Evolutionary conservation across 805 yeast genomes (phyloP).

Genomic region (Cyberlindnera maritima): DNA sequence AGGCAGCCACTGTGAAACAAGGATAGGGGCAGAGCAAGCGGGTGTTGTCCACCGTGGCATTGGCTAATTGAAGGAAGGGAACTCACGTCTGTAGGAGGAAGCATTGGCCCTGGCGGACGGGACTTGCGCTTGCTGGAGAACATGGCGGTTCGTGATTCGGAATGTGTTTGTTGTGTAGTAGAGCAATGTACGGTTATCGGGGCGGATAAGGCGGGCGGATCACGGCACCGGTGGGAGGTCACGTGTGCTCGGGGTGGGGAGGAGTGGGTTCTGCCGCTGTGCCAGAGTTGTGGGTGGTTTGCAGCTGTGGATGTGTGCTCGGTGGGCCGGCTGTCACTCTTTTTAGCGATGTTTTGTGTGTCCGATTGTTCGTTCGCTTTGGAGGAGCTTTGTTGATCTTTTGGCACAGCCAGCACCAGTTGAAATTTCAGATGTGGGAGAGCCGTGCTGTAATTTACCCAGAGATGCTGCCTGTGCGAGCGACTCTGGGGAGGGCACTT

Average conservation of each 20-base stretch:
- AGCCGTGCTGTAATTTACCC: background rate
- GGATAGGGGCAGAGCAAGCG: background rate
- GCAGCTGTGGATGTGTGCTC: too few species aligned
- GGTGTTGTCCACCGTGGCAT: background rate
- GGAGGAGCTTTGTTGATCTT: background rate
- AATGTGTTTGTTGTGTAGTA: background rate
- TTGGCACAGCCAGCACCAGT: background rate
- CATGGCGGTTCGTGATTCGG: constrained; percentile 3
- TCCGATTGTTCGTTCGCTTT: background rate
- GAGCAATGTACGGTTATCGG: background rate
- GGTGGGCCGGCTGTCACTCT: background rate
- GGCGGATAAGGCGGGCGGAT: too few species aligned
- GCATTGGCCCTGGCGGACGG: constrained; percentile 15
- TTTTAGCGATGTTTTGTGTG: background rate
- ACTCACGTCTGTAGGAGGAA: constrained; percentile 16
- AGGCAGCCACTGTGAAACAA: background rate
- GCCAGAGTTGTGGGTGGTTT: too few species aligned
- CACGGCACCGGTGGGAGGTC: too few species aligned
- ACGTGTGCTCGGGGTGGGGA: too few species aligned
- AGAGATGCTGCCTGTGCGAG: too few species aligned
- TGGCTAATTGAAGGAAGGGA: background rate
- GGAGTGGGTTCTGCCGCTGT: too few species aligned
- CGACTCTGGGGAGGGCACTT: too few species aligned
- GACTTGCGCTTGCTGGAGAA: constrained; percentile 14
- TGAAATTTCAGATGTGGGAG: background rate